Conservation (phyloP, 2,329 filamentous ascomycete species). For the Ceratocystis albifundus region DNA sequence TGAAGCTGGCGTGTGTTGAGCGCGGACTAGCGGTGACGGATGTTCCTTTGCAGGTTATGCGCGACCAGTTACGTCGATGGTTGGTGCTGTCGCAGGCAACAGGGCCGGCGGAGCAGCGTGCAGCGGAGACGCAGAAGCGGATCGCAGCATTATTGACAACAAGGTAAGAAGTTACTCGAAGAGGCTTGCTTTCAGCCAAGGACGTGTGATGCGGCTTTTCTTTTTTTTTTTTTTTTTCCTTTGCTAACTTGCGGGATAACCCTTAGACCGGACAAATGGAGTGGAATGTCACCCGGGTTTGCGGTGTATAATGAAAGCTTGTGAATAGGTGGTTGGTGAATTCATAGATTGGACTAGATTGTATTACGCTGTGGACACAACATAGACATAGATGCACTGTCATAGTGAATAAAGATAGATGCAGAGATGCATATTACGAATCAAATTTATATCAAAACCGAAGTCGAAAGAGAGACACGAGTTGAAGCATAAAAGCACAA, state of each 20-base stretch:
- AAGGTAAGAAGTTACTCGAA: slow-evolving; percentile 29
- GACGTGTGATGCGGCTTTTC: no score
- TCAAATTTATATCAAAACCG: background rate
- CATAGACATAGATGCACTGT: background rate
- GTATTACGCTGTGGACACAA: background rate
- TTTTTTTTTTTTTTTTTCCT: no score
- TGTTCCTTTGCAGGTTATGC: slow-evolving; percentile 47
- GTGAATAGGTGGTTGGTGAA: background rate
- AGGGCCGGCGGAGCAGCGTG: slow-evolving; percentile 24
- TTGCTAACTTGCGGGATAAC: background rate
- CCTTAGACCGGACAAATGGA: slow-evolving; percentile 9
- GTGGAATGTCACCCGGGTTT: slow-evolving; percentile 9
- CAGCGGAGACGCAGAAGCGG: slow-evolving; percentile 31
- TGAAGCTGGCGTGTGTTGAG: slow-evolving; percentile 58
- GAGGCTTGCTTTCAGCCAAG: no score
- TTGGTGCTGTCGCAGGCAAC: slow-evolving; percentile 35
- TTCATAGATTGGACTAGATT: background rate
- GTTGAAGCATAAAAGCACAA: background rate
- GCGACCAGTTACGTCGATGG: slow-evolving; percentile 38
- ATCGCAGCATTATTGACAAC: slow-evolving; percentile 35
- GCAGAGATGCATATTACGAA: background rate
- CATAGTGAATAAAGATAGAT: background rate
- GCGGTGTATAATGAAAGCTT: background rate
- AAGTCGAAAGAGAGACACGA: background rate
- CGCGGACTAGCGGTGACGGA: slow-evolving; percentile 50